Evolutionary conservation across 2,329 filamentous ascomycete species (phyloP), one percentile per base, ranked within the genome.

Genomic region (Ophiostoma pallidulum): DNA sequence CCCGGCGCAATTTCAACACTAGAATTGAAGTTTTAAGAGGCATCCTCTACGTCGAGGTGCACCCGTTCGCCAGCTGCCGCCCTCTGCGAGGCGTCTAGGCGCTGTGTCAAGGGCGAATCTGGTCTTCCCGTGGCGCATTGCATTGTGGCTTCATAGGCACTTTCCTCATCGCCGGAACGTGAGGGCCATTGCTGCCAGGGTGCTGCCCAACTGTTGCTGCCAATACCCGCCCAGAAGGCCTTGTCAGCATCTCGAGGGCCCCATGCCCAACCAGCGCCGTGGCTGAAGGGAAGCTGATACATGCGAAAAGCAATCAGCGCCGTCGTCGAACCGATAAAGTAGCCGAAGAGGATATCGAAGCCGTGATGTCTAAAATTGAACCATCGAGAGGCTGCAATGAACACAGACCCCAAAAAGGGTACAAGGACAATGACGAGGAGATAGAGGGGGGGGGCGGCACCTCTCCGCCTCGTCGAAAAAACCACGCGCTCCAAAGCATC

Each of bases 261-360:
- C 90, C 89, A 95, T 0, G 86, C 80, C 88, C 89, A 95, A 13
- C 90, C 90, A 2, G 83, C 84, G 7, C 88, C 88, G n/a, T 75
- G 73, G 18, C 69, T 71, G 53, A 94, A 80, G 1, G 89, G 87
- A 9, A 92, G 68, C 60, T 96, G 88, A 61, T 95, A 96, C 68
- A 83, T 87, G 20, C 85, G 74, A 69, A 95, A 95, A 3, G 82
- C 77, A 56, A 91, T 80, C 61, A 82, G 81, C 18, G 86, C 77
- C 32, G 77, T 77, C 38, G 80, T 65, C 13, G 82, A 74, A 8
- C 91, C 91, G 52, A 96, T 84, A 12, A 85, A 55, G 47, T 82
- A 84, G n/a, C 91, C 91, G 53, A 85, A 87, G 3, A 96, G 66
- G 54, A 96, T 86, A 55, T 97, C 91, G 62, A 95, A 91, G n/a